Conservation (phyloP, 2,329 filamentous ascomycete species). For the Botrytis tulipae region DNA sequence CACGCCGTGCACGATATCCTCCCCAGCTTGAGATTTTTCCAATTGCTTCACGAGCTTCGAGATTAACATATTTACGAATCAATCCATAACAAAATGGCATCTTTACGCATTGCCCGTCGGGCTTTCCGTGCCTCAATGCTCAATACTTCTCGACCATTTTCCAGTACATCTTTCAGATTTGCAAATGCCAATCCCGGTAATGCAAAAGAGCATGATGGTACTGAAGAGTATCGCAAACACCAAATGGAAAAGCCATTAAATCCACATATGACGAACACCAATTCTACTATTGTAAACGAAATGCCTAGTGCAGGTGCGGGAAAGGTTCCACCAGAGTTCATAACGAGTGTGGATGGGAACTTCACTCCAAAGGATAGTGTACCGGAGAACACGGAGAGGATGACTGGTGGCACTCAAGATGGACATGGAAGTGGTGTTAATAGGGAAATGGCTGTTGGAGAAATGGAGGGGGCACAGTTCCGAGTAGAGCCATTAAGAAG, state of each 20-base stretch:
- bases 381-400: constrained; percentile 61
- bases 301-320: constrained; percentile 59
- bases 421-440: constrained; percentile 48
- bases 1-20: not conserved
- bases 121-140: constrained; percentile 16
- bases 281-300: constrained; percentile 60
- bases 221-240: constrained; percentile 52
- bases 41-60: not conserved
- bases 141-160: constrained; percentile 11
- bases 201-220: constrained; percentile 48
- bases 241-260: constrained; percentile 58
- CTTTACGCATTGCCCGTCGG: constrained; percentile 13
- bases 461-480: constrained; percentile 83
- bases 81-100: constrained; percentile 7
- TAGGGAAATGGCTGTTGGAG: constrained; percentile 70
- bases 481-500: constrained; percentile 86
- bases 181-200: constrained; percentile 30
- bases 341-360: constrained; percentile 54
- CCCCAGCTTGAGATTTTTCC: not conserved
- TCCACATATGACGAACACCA: constrained; percentile 63
- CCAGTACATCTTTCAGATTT: constrained; percentile 17
- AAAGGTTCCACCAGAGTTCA: constrained; percentile 57
- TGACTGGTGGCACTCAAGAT: constrained; percentile 62
- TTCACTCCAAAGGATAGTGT: constrained; percentile 59
- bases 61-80: not conserved